These are phyloP conservation scores for Rhizopogon sp. DNA, from an alignment of 768 basidiomycete genomes.

Conservation along the genomic window DNA sequence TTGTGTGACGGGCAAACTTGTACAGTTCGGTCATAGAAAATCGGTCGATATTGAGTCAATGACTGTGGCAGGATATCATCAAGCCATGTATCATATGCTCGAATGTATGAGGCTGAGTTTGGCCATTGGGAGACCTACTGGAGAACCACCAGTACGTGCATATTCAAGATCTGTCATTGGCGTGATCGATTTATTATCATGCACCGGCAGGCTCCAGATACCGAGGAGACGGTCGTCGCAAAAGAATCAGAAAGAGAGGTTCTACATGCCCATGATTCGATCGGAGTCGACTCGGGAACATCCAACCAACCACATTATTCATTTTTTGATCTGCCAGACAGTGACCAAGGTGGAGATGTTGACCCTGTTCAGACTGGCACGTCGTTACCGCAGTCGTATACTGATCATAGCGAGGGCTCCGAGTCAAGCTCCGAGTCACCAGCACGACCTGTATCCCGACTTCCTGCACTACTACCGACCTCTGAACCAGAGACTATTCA, in stretches of 20 bases:
- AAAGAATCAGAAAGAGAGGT: background rate
- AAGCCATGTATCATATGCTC: conserved; percentile 22
- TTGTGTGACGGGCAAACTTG: conserved; percentile 4
- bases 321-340: background rate
- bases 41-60: conserved; percentile 12
- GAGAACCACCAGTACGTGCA: conserved; percentile 6
- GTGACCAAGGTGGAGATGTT: background rate
- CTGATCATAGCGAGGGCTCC: too few species aligned
- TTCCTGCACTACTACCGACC: background rate
- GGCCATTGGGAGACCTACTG: conserved; percentile 1
- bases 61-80: conserved; percentile 13
- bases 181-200: background rate
- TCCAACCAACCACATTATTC: background rate
- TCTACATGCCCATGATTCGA: background rate
- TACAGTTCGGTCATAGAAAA: background rate
- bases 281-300: background rate
- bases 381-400: background rate
- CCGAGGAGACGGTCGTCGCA: background rate
- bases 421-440: background rate
- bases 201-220: background rate
- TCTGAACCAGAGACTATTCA: background rate
- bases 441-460: background rate
- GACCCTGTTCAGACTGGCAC: background rate
- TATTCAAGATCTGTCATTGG: background rate
- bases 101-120: conserved; percentile 14